These are phyloP conservation scores for Pestalotiopsis sp. DNA, from an alignment of 2,329 filamentous ascomycete genomes.

Conservation along the genomic window DNA sequence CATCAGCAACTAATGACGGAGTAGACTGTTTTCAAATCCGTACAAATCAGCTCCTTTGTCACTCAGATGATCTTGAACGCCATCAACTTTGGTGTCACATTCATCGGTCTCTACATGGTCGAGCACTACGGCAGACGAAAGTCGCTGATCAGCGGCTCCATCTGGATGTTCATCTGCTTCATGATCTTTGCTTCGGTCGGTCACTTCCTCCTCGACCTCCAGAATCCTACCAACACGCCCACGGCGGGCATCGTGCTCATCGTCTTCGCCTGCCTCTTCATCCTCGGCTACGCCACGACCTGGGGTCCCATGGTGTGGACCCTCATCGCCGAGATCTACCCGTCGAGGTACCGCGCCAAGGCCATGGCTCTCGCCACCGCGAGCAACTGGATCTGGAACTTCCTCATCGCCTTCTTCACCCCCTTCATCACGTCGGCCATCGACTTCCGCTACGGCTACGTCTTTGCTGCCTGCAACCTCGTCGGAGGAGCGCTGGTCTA, in stretches of 20 bases:
- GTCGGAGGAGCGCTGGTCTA: conserved; percentile 66
- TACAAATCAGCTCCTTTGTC: conserved; percentile 58
- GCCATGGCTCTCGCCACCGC: conserved; percentile 62
- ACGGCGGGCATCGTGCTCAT: conserved; percentile 60
- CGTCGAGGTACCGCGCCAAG: conserved; percentile 59
- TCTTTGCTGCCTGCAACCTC: conserved; percentile 73
- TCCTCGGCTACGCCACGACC: conserved; percentile 65
- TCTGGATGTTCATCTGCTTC: conserved; percentile 63
- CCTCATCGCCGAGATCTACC: conserved; percentile 65
- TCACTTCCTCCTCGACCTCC: conserved; percentile 44
- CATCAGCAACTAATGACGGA: background rate
- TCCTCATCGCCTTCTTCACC: conserved; percentile 75
- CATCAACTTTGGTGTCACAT: conserved; percentile 68
- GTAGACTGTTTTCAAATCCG: conserved; percentile 45
- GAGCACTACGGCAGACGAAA: conserved; percentile 66
- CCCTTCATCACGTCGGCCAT: conserved; percentile 75
- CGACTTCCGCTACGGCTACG: conserved; percentile 72
- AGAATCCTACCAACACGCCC: conserved; percentile 33
- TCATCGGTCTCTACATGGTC: conserved; percentile 69
- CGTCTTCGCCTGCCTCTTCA: conserved; percentile 63
- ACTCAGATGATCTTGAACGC: conserved; percentile 67
- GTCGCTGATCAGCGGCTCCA: conserved; percentile 61
- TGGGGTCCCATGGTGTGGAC: conserved; percentile 69
- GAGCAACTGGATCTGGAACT: conserved; percentile 72
- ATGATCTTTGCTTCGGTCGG: conserved; percentile 56